These are phyloP conservation scores for Cornus controversa DNA, from an alignment of 148 eudicot species.

Conservation along the genomic window DNA sequence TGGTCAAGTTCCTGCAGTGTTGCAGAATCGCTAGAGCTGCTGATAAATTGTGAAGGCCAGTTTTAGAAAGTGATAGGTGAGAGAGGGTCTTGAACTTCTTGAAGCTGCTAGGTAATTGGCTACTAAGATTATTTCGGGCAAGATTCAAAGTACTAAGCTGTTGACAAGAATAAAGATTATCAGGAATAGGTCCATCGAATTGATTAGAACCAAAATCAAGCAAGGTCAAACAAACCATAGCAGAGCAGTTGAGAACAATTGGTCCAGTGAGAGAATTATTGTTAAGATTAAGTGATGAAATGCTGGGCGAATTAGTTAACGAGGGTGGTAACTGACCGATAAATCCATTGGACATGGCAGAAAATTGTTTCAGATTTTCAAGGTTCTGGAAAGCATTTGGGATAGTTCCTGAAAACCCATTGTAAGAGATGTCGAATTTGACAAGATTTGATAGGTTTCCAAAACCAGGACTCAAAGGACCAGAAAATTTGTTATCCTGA, in stretches of 20 bases:
- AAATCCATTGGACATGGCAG: slow-evolving; percentile 29
- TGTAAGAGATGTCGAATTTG: slow-evolving; percentile 24
- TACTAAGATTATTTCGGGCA: slow-evolving; percentile 15
- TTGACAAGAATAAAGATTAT: slow-evolving; percentile 22
- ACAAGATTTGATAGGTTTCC: slow-evolving; percentile 33
- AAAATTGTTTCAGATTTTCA: slow-evolving; percentile 14
- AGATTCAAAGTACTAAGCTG: slow-evolving; percentile 22
- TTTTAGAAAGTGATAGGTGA: slow-evolving; percentile 25
- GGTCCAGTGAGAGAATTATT: slow-evolving; percentile 31
- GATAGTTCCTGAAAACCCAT: slow-evolving; percentile 21
- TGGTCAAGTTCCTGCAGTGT: too few species aligned
- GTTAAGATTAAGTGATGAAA: slow-evolving; percentile 21
- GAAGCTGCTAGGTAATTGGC: slow-evolving; percentile 31
- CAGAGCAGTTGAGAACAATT: slow-evolving; percentile 28
- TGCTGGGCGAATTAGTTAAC: slow-evolving; percentile 20
- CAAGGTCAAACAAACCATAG: slow-evolving; percentile 25
- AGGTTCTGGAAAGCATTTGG: slow-evolving; percentile 29
- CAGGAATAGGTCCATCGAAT: slow-evolving; percentile 29
- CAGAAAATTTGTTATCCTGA: slow-evolving; percentile 24
- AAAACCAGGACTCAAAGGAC: slow-evolving; percentile 19
- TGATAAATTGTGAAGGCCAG: slow-evolving; percentile 18
- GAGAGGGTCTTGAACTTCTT: slow-evolving; percentile 23
- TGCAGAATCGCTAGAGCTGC: too few species aligned
- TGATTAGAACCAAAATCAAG: slow-evolving; percentile 28
- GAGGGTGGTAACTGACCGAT: slow-evolving; percentile 22